These are phyloP conservation scores for Calonectria montana DNA, from an alignment of 2,329 filamentous ascomycete species.

Conservation along the genomic window DNA sequence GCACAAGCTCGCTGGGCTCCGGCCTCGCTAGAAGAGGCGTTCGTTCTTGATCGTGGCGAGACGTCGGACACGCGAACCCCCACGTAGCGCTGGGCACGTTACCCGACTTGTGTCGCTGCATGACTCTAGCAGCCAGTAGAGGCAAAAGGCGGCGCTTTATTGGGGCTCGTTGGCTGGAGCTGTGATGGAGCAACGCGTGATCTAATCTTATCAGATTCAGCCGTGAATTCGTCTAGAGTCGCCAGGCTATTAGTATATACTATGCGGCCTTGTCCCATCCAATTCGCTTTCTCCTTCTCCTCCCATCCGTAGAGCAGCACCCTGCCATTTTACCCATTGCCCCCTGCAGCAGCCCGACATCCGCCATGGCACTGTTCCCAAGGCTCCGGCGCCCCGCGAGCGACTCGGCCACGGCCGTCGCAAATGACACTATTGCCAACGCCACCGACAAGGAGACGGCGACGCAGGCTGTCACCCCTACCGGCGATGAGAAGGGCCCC, in stretches of 20 bases:
- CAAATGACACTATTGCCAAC: neutral
- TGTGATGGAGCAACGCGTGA: neutral
- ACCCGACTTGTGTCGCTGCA: neutral
- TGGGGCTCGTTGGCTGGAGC: neutral
- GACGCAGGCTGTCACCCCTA: neutral
- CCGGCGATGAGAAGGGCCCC: neutral
- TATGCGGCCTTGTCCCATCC: neutral
- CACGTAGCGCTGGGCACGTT: constrained; percentile 1
- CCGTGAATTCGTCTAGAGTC: neutral
- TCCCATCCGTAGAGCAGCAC: neutral
- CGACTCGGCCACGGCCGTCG: neutral
- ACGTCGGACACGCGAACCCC: neutral
- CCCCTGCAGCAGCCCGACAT: neutral
- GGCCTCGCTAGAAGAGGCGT: constrained; percentile 1
- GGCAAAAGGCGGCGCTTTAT: neutral
- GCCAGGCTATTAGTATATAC: neutral
- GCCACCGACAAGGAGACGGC: neutral
- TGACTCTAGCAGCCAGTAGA: neutral
- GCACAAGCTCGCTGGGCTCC: neutral
- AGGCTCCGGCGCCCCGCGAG: neutral
- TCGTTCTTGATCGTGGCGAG: neutral
- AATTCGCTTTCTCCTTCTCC: neutral
- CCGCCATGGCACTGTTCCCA: neutral
- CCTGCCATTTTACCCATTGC: neutral
- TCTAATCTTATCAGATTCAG: constrained; percentile 11